Percentiles rank a stretch among this genome's conserved stretches.
These are phyloP conservation scores for Plectosphaerella plurivora DNA, from an alignment of 2,329 filamentous ascomycete species.

Conservation along the genomic window DNA sequence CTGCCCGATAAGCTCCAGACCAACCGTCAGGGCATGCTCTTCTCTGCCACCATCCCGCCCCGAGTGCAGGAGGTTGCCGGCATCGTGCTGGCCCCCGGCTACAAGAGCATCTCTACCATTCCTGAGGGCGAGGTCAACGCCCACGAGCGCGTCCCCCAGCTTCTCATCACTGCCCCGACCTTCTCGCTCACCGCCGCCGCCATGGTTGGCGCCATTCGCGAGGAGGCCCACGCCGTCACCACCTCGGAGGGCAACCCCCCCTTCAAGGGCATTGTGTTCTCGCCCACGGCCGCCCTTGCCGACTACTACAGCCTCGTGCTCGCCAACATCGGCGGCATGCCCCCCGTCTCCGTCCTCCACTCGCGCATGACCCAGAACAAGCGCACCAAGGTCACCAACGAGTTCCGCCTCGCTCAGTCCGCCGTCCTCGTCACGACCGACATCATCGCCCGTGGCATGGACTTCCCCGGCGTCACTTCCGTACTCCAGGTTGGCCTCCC, in stretches of 20 bases:
- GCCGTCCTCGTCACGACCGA: slow-evolving; percentile 64
- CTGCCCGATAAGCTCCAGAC: slow-evolving; percentile 59
- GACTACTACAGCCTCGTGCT: slow-evolving; percentile 47
- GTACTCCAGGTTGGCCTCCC: slow-evolving; percentile 62
- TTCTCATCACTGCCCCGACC: slow-evolving; percentile 61
- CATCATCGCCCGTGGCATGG: slow-evolving; percentile 68
- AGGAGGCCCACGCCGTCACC: slow-evolving; percentile 29
- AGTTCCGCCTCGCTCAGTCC: slow-evolving; percentile 47
- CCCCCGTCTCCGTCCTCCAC: slow-evolving; percentile 41
- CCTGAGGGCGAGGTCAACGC: slow-evolving; percentile 70
- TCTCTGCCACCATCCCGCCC: slow-evolving; percentile 77
- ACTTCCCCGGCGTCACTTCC: slow-evolving; percentile 65
- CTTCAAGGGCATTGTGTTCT: slow-evolving; percentile 85
- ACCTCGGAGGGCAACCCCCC: slow-evolving; percentile 28
- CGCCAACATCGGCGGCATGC: slow-evolving; percentile 30
- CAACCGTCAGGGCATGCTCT: slow-evolving; percentile 70
- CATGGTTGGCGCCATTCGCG: slow-evolving; percentile 52
- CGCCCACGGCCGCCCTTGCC: slow-evolving; percentile 53
- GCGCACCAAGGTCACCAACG: slow-evolving; percentile 56
- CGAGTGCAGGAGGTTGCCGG: slow-evolving; percentile 75
- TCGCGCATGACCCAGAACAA: slow-evolving; percentile 45
- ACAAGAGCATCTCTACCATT: slow-evolving; percentile 80
- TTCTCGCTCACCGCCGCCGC: slow-evolving; percentile 62
- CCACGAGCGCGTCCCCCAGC: slow-evolving; percentile 72
- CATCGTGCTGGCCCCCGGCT: slow-evolving; percentile 62